phyloP scores from a whole-genome alignment of 2,329 filamentous ascomycete species.

The Botrytis sinoallii region DNA sequence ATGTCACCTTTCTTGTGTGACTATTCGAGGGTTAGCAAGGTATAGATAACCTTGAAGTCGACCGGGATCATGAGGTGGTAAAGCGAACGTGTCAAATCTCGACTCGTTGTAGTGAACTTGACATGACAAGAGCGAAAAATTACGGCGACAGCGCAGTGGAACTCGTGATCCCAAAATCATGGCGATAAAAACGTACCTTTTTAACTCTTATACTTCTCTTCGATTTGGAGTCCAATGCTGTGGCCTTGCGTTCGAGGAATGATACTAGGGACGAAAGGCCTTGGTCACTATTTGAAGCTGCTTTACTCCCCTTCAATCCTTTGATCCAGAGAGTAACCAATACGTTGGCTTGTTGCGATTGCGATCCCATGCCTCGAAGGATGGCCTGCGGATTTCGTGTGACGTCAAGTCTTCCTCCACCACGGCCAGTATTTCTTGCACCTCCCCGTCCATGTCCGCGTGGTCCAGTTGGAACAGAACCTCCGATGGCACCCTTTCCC shows the following conservation, averaged over 20 bases:
- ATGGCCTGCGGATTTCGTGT: conserved; percentile 33
- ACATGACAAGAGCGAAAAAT: conserved; percentile 40
- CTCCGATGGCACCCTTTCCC: conserved; percentile 31
- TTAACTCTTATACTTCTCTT: conserved; percentile 57
- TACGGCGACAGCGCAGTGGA: conserved; percentile 37
- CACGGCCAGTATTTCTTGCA: conserved; percentile 36
- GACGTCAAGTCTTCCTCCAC: conserved; percentile 36
- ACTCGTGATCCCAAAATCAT: conserved; percentile 43
- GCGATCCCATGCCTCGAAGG: conserved; percentile 41
- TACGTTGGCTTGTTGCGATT: conserved; percentile 34
- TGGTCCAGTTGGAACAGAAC: conserved; percentile 21
- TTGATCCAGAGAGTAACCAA: conserved; percentile 45
- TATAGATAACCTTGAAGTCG: conserved; percentile 39
- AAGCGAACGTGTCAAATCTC: conserved; percentile 30
- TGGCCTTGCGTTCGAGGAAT: conserved; percentile 70
- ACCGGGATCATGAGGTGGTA: conserved; percentile 33
- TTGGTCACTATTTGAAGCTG: conserved; percentile 61
- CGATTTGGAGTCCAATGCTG: conserved; percentile 48
- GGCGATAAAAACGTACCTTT: conserved; percentile 69
- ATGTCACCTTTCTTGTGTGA: conserved; percentile 66
- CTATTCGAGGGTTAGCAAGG: conserved; percentile 66
- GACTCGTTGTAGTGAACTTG: conserved; percentile 38
- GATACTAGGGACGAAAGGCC: conserved; percentile 62
- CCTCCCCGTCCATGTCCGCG: conserved; percentile 32
- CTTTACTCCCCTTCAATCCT: conserved; percentile 68